phyloP scores from a whole-genome alignment of 352 stramenopile genomes.

The Pythium sukuiense region DNA sequence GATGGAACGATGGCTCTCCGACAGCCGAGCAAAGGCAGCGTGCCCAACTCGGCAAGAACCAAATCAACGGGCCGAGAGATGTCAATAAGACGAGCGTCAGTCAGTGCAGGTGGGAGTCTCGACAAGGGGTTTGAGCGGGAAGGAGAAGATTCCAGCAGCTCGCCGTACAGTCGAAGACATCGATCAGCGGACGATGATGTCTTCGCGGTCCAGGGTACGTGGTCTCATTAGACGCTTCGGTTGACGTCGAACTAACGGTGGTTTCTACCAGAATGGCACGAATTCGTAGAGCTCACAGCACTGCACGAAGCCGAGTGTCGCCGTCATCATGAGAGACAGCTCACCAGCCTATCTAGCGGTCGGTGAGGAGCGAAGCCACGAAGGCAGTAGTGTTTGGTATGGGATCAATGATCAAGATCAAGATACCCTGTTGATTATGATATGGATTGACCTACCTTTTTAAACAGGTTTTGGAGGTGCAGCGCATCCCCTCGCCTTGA shows the following conservation, averaged over 20 bases:
- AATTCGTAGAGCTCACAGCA: slow-evolving; percentile 52
- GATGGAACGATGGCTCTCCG: slow-evolving; percentile 18
- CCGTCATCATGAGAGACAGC: neutral
- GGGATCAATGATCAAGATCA: too few species aligned
- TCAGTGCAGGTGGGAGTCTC: too few species aligned
- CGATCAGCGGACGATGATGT: slow-evolving; percentile 14
- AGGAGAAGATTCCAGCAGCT: neutral
- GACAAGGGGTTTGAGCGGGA: neutral
- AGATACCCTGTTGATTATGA: neutral
- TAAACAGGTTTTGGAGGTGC: neutral
- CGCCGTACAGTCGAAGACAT: neutral
- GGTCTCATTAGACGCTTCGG: neutral
- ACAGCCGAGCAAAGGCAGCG: too few species aligned
- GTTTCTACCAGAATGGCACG: slow-evolving; percentile 36
- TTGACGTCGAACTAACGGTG: neutral
- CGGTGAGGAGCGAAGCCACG: neutral
- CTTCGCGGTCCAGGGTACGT: slow-evolving; percentile 19
- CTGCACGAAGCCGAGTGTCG: slow-evolving; percentile 36
- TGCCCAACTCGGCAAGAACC: too few species aligned
- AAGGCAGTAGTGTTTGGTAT: too few species aligned
- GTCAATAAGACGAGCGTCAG: too few species aligned
- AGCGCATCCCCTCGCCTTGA: too few species aligned
- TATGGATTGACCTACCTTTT: neutral
- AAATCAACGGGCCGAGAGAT: too few species aligned
- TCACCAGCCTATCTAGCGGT: neutral